phyloP scores from a whole-genome alignment of 148 eudicot genomes.

The Amaranthus cruentus region DNA sequence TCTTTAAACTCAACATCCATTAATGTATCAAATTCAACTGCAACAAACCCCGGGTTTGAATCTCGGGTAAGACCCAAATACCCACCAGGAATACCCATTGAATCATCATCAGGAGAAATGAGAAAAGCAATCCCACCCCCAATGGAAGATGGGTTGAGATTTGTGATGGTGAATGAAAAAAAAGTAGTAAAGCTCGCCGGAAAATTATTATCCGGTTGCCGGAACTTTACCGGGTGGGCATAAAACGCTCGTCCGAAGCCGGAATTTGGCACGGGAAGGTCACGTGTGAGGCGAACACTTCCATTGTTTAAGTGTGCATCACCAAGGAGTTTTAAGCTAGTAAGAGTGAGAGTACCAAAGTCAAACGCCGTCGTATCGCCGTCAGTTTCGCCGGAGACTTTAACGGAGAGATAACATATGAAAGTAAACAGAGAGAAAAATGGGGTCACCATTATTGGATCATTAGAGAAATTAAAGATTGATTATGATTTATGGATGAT shows the following conservation, averaged over 20 bases:
- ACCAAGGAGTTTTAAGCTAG: constrained; percentile 62
- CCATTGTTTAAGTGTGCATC: constrained; percentile 73
- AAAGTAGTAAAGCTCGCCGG: constrained; percentile 55
- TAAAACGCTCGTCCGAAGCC: constrained; percentile 65
- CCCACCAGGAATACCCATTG: constrained; percentile 51
- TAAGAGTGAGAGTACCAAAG: constrained; percentile 57
- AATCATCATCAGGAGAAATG: constrained; percentile 42
- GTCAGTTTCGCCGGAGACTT: background rate
- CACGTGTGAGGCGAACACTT: constrained; percentile 57
- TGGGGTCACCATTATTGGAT: constrained; percentile 6
- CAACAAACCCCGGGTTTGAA: constrained; percentile 42
- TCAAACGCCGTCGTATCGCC: constrained; percentile 46
- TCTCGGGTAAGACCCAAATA: constrained; percentile 35
- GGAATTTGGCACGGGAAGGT: constrained; percentile 72
- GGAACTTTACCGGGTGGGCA: constrained; percentile 46
- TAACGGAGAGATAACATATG: background rate
- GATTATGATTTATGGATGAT: background rate
- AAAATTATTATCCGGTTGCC: constrained; percentile 15
- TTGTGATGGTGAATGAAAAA: constrained; percentile 63
- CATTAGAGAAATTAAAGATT: background rate
- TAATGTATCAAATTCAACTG: constrained; percentile 73
- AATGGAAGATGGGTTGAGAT: constrained; percentile 67
- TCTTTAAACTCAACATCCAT: constrained; percentile 79
- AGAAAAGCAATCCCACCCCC: constrained; percentile 84
- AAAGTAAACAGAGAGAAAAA: constrained; percentile 9